Evolutionary conservation across 179 eudicot genomes (phyloP).

Genomic region (Pouteria campechiana): DNA sequence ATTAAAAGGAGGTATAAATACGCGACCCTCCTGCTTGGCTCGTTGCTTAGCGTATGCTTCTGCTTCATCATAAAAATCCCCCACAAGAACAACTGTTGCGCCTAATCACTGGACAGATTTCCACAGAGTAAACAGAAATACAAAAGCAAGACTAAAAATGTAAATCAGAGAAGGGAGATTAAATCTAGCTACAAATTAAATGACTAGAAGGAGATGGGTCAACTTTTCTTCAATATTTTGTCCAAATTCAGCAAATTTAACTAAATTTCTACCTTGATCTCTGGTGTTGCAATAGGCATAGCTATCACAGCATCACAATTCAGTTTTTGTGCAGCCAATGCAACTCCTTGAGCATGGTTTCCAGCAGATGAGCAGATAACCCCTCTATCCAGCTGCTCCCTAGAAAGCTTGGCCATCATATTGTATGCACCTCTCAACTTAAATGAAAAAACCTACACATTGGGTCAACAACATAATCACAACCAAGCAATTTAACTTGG

Average conservation of each 20-base stretch:
- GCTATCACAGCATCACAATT: background rate
- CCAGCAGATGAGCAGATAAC: background rate
- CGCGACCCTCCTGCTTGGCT: background rate
- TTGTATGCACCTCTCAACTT: background rate
- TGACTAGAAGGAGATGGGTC: background rate
- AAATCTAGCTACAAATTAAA: background rate
- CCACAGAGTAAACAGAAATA: background rate
- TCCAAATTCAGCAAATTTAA: background rate
- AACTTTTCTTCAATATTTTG: too few relatives aligned
- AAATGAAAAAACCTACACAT: background rate
- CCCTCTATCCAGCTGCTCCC: slow-evolving; percentile 18
- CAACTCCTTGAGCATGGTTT: background rate
- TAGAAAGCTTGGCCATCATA: background rate
- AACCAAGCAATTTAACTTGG: too few relatives aligned
- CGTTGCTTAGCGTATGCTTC: background rate
- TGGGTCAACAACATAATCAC: too few relatives aligned
- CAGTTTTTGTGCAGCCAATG: background rate
- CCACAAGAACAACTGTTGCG: background rate
- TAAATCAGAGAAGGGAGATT: background rate
- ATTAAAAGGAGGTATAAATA: too few relatives aligned
- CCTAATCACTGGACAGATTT: background rate
- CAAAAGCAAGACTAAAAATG: background rate
- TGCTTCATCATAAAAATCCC: background rate
- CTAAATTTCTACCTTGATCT: background rate
- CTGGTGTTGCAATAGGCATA: background rate